Base-by-base conservation (phyloP, 148 eudicot species). In the Arbutus unedo region DNA sequence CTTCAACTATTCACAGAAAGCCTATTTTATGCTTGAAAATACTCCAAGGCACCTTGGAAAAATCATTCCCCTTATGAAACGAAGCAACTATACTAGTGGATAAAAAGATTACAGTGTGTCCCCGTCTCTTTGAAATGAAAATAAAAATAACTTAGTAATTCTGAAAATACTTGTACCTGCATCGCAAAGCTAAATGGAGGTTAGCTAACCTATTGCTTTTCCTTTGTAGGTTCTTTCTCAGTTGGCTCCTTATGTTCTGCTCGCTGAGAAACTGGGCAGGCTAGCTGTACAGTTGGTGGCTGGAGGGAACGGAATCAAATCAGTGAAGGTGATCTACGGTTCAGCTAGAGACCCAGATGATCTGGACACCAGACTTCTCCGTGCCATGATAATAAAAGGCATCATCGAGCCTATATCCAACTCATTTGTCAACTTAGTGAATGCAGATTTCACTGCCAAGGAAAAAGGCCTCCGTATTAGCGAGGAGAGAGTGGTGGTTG, bases 351-450 rank as follows among this genome's bases (percentile, higher is more conserved):
- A 89, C 47, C 90, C 93, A 44, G 98, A 95, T 83, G 92, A 90
- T 86, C 81, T 95, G 83, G 98, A 95, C 87, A 95, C 98, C 4
- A 88, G 98, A 76, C 89, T 95, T 74, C 90, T 95, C 62, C 88
- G 98, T 13, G 98, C 98, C 74, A 93, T 93, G 98, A 88, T 93
- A 81, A 93, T 87, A 57, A 95, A 93, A 77, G 98, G 98, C 78
- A 90, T 95, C 68, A 95, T 95, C 18, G 98, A 95, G 82, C 98
- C 98, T 9, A 93, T 95, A 62, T 95, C 98, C n/a, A 84, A 86
- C 87, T 87, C 91, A 79, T 83, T 83, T 74, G 80, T 95, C 86
- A 93, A 95, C 88, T 92, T 95, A 19, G 98, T 95, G 60, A 95
- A 95, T 81, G 98, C 97, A 4, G 97, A 95, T 86, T 95, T 90